A percentile compares a stretch with the other conserved stretches of the same genome.
These are phyloP conservation scores for Porpolomopsis calyptriformis DNA, from an alignment of 768 basidiomycete genomes.

Conservation along the genomic window DNA sequence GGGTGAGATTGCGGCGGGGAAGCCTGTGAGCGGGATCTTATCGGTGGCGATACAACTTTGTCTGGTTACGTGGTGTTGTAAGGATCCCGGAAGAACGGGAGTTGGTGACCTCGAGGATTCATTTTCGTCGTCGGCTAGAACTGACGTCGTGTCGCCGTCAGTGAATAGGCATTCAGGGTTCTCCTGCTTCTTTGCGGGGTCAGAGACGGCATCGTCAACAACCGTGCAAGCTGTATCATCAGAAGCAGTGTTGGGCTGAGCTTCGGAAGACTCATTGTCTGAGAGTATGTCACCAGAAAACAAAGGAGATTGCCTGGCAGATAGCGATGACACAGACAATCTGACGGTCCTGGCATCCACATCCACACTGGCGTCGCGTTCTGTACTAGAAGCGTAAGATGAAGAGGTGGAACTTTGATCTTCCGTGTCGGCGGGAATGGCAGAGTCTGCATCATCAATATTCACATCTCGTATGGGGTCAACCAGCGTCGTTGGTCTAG, in stretches of 20 bases:
- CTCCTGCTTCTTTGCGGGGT: not conserved
- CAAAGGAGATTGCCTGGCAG: not conserved
- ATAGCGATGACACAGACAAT: not conserved
- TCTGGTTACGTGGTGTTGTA: not conserved
- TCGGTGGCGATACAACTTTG: not conserved
- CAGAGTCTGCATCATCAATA: not conserved
- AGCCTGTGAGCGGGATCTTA: too few relatives aligned
- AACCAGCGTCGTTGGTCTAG: too few relatives aligned
- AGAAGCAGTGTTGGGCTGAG: not conserved
- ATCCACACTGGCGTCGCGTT: not conserved
- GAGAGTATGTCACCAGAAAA: not conserved
- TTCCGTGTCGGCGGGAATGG: not conserved
- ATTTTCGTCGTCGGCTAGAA: not conserved
- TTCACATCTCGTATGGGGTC: too few relatives aligned
- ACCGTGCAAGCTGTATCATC: not conserved
- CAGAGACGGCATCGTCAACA: not conserved
- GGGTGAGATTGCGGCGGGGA: too few relatives aligned
- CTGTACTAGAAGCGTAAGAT: not conserved
- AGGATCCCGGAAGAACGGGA: not conserved
- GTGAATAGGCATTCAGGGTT: not conserved
- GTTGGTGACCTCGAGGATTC: not conserved
- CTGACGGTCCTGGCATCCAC: not conserved
- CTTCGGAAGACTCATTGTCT: not conserved
- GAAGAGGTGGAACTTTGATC: not conserved
- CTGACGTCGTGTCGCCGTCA: not conserved